phyloP scores from a whole-genome alignment of 1,284 basidiomycete species.

The Mycena sp. region DNA sequence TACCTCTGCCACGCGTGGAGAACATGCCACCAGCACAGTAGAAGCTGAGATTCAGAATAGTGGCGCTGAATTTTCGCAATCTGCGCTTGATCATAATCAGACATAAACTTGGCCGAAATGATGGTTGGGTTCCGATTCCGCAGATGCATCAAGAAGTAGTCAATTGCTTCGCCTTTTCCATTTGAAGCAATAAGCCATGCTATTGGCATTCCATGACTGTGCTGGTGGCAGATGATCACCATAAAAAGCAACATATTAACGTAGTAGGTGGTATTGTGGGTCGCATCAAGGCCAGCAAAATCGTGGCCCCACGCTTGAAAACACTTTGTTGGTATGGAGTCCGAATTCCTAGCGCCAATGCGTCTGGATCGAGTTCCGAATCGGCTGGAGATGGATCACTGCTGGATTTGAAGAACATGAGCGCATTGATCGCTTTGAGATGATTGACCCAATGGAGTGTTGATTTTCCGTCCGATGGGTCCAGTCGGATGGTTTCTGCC shows the following conservation, averaged over 20 bases:
- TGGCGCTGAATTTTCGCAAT: constrained; percentile 16
- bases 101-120: constrained; percentile 29
- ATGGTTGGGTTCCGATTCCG: constrained; percentile 7
- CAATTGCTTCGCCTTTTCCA: constrained; percentile 26
- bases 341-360: constrained; percentile 30
- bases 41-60: constrained; percentile 15
- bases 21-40: constrained; percentile 37
- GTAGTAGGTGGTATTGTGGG: constrained; percentile 34
- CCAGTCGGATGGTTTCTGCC: constrained; percentile 28
- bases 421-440: constrained; percentile 3
- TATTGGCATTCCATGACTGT: constrained; percentile 36
- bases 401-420: constrained; percentile 27
- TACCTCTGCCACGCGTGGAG: constrained; percentile 35
- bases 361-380: constrained; percentile 13
- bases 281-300: constrained; percentile 31
- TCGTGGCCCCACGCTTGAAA: constrained; percentile 23
- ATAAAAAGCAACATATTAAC: constrained; percentile 28
- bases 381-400: constrained; percentile 14
- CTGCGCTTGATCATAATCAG: constrained; percentile 30
- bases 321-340: constrained; percentile 26
- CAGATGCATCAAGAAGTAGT: constrained; percentile 25
- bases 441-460: constrained; percentile 22
- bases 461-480: constrained; percentile 26
- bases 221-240: constrained; percentile 27
- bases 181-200: constrained; percentile 36